Base-by-base conservation (phyloP, 2,329 filamentous ascomycete species). In the Aspergillus ochraceoroseus region DNA sequence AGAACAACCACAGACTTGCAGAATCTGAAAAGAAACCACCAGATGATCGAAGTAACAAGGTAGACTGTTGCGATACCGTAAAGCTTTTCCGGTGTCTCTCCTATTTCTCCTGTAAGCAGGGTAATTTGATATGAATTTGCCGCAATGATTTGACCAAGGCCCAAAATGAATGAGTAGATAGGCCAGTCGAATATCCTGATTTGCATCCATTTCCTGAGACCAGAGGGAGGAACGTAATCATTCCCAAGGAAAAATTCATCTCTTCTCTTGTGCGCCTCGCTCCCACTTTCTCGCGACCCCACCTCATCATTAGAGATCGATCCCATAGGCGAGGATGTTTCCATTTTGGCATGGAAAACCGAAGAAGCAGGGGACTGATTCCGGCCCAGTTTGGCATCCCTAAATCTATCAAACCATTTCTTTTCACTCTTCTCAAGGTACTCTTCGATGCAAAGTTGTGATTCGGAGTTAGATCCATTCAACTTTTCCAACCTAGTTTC, bases 121-220 rank as follows among this genome's bases (percentile, higher is more conserved):
- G 79, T 81, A 54, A 83, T 77, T 55, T 83, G 80, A 60, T 82
- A 82, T 0, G 77, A 82, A 59, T 81, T 82, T 41, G 77, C 76
- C 1, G 79, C 76, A 34, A 82, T 75, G 45, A 82, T 76, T 52
- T 82, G 79, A 14, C 76, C 75, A 23, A 80, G 67, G 6, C 77
- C 77, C 12, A 82, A 70, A 32, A 82, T 67, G 45, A 82, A 70
- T 3, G 76, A 73, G 56, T 82, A 82, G 5, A 81, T 55, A 0
- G 79, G 79, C 78, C 79, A 82, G 51, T 80, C 76, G n/a, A 75
- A 75, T 38, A 81, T 59, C 23, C 76, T 75, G 41, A 72, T 65
- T 45, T 75, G 70, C 62, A 81, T 71, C 51, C 71, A 62, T 44
- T 77, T 75, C 48, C 67, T 71, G 5, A 80, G 48, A 4, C 77